These are phyloP conservation scores for Scutellaria barbata DNA, from an alignment of 257 asterid genomes.

Conservation along the genomic window DNA sequence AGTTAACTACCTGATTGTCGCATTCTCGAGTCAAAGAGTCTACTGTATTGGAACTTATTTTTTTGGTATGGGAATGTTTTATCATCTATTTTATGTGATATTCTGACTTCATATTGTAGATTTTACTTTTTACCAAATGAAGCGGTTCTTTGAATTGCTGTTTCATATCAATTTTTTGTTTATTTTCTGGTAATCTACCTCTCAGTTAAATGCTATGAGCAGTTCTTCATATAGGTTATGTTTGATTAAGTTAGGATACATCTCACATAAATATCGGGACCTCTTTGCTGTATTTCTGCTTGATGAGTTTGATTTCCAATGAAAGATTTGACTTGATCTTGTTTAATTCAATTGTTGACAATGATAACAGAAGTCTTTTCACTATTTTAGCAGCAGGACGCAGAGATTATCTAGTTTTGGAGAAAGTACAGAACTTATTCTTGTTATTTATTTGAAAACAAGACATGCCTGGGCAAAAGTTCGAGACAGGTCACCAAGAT, in stretches of 20 bases:
- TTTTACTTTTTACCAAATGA: too few relatives aligned
- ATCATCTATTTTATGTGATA: too few relatives aligned
- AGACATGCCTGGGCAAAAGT: slow-evolving; percentile 60
- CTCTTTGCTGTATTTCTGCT: too few relatives aligned
- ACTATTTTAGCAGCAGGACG: slow-evolving; percentile 9
- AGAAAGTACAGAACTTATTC: neutral
- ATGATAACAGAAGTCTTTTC: slow-evolving; percentile 10
- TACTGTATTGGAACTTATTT: too few relatives aligned
- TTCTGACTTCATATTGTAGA: too few relatives aligned
- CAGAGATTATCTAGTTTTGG: neutral
- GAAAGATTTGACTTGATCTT: too few relatives aligned
- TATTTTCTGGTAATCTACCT: neutral
- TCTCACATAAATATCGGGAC: too few relatives aligned
- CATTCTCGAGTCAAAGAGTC: neutral
- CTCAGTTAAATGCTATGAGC: neutral
- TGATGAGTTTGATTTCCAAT: too few relatives aligned
- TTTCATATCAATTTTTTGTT: too few relatives aligned
- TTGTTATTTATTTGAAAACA: slow-evolving; percentile 5
- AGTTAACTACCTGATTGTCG: neutral
- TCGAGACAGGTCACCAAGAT: slow-evolving; percentile 66
- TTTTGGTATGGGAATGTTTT: neutral
- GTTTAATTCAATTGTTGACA: neutral
- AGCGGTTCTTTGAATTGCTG: too few relatives aligned
- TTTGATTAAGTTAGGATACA: too few relatives aligned
- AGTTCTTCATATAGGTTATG: neutral